These are phyloP conservation scores for Flaveria robusta DNA, from an alignment of 129 eudicot genomes.

Conservation along the genomic window DNA sequence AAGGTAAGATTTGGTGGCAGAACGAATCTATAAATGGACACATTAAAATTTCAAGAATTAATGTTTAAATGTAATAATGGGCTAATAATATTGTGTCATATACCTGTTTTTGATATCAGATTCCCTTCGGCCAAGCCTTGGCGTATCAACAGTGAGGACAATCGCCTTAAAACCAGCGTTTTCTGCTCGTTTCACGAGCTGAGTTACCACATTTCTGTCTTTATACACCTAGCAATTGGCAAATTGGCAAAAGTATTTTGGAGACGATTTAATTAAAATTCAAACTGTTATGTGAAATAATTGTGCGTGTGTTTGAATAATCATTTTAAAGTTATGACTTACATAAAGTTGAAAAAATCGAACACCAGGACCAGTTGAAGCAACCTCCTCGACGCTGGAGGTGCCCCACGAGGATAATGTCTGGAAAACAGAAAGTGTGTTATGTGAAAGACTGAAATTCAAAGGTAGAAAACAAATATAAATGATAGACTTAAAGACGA, in stretches of 20 bases:
- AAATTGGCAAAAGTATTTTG: conserved; percentile 16
- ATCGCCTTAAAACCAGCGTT: conserved; percentile 96
- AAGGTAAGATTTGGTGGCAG: conserved; percentile 68
- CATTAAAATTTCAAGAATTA: neutral
- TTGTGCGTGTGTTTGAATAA: neutral
- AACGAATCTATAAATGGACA: conserved; percentile 51
- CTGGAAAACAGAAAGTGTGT: conserved; percentile 32
- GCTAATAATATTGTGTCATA: conserved; percentile 14
- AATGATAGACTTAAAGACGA: neutral
- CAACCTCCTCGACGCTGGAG: conserved; percentile 90
- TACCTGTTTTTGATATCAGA: conserved; percentile 96
- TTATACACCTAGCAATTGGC: conserved; percentile 65
- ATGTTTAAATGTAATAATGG: neutral
- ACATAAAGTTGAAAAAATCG: conserved; percentile 96
- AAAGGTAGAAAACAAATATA: neutral
- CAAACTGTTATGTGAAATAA: neutral
- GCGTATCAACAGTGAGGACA: conserved; percentile 93
- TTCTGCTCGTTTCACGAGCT: conserved; percentile 86
- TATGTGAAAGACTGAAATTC: neutral
- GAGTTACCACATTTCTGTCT: conserved; percentile 74
- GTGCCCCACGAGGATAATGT: conserved; percentile 92
- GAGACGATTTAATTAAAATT: neutral
- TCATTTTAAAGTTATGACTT: conserved; percentile 36
- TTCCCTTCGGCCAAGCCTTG: conserved; percentile 92
- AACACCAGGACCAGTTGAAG: conserved; percentile 90